A percentile compares a stretch with the other conserved stretches of the same genome.
Evolutionary conservation across 352 stramenopile species (phyloP).

Genomic region (Blastocystis sp.): DNA sequence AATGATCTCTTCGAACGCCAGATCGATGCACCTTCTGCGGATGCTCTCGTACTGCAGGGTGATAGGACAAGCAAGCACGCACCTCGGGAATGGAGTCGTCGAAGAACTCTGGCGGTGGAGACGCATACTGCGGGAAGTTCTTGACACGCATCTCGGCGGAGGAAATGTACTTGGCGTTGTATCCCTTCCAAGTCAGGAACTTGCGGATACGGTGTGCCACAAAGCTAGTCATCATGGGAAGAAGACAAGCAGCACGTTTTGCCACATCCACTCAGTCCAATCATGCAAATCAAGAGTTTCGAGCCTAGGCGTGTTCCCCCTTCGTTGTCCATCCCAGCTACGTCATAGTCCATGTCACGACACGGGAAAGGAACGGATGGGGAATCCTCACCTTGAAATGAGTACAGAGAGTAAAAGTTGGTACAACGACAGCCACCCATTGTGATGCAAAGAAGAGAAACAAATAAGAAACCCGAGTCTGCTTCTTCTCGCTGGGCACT

Average conservation of each 20-base stretch:
- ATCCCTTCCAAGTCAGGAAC: slow-evolving; percentile 69
- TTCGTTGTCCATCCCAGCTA: slow-evolving; percentile 21
- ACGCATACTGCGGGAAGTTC: slow-evolving; percentile 61
- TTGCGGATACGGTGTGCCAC: slow-evolving; percentile 57
- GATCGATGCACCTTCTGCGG: slow-evolving; percentile 1
- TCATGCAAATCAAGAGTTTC: slow-evolving; percentile 68
- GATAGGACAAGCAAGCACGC: neutral
- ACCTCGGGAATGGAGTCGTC: neutral
- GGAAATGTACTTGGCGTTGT: slow-evolving; percentile 59
- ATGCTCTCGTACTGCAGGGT: slow-evolving; percentile 4
- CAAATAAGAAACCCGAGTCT: too few species aligned
- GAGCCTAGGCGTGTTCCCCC: neutral
- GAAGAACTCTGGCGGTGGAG: slow-evolving; percentile 61
- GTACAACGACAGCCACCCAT: too few species aligned
- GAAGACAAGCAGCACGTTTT: slow-evolving; percentile 37
- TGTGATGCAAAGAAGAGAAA: too few species aligned
- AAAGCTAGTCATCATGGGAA: slow-evolving; percentile 49
- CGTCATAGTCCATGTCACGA: slow-evolving; percentile 59
- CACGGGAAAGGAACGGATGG: neutral
- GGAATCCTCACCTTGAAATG: neutral
- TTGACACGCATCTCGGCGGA: slow-evolving; percentile 20
- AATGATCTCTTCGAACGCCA: slow-evolving; percentile 56
- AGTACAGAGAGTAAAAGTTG: neutral
- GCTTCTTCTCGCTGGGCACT: too few species aligned
- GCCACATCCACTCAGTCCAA: slow-evolving; percentile 57